Base-by-base conservation (phyloP, 2,329 filamentous ascomycete genomes). In the Ophiostoma ips region DNA sequence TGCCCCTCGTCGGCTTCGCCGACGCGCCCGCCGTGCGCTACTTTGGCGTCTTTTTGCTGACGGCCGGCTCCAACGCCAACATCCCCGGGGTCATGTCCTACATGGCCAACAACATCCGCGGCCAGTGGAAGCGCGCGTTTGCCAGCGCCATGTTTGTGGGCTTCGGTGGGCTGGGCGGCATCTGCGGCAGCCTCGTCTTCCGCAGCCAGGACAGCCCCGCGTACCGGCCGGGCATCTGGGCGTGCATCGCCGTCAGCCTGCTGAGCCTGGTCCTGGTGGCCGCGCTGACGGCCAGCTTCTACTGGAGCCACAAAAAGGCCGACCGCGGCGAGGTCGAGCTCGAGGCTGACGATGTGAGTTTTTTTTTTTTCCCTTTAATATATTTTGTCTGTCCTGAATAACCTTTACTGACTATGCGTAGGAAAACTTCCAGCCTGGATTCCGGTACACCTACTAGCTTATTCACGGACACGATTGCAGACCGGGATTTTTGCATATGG, bases 41-140 rank as follows among this genome's bases (percentile, higher is more conserved):
- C 64, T 79, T 86, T 54, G 84, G 84, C 50, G 74, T 87, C 51
- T 89, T 89, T 67, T 67, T 89, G 45, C 74, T 79, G n/a, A 83
- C 83, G 0, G 83, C 83, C 0, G 86, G 84, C 8, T 79, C 81
- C 55, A 88, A 88, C 64, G 76, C 81, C 56, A 92, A 92, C 61
- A 71, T 90, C 5, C 87, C 87, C 0, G 72, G 79, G 2, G 71
- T 78, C 43, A 78, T 94, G 69, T 76, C 84, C 0, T 92, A 87
- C 67, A 86, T 90, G 67, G 84, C 85, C 38, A 92, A 90, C 67
- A 94, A 94, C 65, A 83, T 94, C 60, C 80, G 84, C 49, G 87
- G 86, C 0, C 86, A 92, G 66, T 94, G 86, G 85, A 94, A 90
- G 68, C 78, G 87, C 45, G 86, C 86, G 1, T 81, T 92, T 57